Conservation (phyloP, 495 filamentous ascomycete genomes). For the Daldinia grandis region DNA sequence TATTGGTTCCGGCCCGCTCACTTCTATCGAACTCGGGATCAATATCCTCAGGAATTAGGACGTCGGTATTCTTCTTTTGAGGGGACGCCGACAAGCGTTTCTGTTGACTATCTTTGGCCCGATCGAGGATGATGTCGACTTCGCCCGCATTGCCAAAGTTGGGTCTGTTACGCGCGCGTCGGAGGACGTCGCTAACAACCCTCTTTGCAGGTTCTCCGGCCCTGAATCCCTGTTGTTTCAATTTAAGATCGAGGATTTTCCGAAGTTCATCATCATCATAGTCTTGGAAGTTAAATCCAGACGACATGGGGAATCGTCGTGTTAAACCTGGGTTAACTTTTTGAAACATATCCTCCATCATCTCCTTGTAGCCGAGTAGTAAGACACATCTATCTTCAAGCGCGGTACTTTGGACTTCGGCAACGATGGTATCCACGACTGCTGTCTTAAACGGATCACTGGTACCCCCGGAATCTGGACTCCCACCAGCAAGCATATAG, state of each 20-base stretch:
- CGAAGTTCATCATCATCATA: constrained; percentile 67
- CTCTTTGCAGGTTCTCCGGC: constrained; percentile 52
- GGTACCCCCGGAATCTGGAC: constrained; percentile 59
- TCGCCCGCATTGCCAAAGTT: constrained; percentile 71
- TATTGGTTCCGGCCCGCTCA: constrained; percentile 58
- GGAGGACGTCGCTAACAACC: constrained; percentile 61
- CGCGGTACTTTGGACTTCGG: constrained; percentile 78
- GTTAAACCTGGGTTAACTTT: constrained; percentile 79
- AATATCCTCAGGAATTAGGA: constrained; percentile 71
- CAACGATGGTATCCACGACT: constrained; percentile 82
- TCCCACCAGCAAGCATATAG: constrained; percentile 68
- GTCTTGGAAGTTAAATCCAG: constrained; percentile 76
- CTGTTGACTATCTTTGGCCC: constrained; percentile 68
- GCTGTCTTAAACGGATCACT: constrained; percentile 69
- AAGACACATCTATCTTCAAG: constrained; percentile 83
- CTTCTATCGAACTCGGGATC: constrained; percentile 71
- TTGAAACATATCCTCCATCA: constrained; percentile 81
- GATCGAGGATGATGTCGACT: constrained; percentile 70
- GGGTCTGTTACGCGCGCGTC: constrained; percentile 61
- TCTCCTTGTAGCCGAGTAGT: constrained; percentile 78
- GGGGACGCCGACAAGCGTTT: constrained; percentile 48
- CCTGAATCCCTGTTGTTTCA: constrained; percentile 57
- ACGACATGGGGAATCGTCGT: constrained; percentile 71
- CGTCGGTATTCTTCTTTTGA: constrained; percentile 25
- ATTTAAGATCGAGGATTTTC: constrained; percentile 66